These are phyloP conservation scores for Epichloe bromicola DNA, from an alignment of 2,329 filamentous ascomycete genomes.

Conservation along the genomic window DNA sequence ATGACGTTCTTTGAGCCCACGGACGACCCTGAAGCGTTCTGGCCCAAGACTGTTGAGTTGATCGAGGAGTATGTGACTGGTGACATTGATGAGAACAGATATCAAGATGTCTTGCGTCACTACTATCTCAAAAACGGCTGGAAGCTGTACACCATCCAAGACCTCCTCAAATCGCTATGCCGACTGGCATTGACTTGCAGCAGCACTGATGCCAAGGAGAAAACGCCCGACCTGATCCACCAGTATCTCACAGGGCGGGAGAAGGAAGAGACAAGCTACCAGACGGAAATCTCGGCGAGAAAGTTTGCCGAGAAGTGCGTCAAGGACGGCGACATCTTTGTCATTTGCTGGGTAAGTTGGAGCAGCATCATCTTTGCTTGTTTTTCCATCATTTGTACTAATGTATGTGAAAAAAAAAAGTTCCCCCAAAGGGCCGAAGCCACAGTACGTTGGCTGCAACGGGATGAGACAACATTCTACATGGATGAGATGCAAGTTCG, in stretches of 20 bases:
- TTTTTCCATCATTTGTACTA: conserved; percentile 13
- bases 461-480: conserved; percentile 66
- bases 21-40: conserved; percentile 56
- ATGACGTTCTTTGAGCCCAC: conserved; percentile 62
- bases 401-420: conserved; percentile 28
- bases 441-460: conserved; percentile 57
- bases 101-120: conserved; percentile 82
- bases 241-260: conserved; percentile 74
- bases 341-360: conserved; percentile 73
- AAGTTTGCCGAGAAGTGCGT: conserved; percentile 87
- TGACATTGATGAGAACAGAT: conserved; percentile 67
- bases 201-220: conserved; percentile 79
- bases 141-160: conserved; percentile 86
- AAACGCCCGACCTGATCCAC: conserved; percentile 79
- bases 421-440: conserved; percentile 56
- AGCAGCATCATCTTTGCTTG: not conserved
- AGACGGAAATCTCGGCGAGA: conserved; percentile 78
- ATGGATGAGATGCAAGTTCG: conserved; percentile 76
- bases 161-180: conserved; percentile 69
- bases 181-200: conserved; percentile 75
- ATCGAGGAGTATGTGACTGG: conserved; percentile 77
- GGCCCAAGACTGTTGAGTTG: conserved; percentile 71
- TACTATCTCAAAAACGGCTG: conserved; percentile 87
- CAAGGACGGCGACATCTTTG: conserved; percentile 85
- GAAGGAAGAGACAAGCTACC: conserved; percentile 75